Evolutionary conservation across 192 early-diverging fungal genomes (phyloP).

Genomic region (Backusella mclennaniae): DNA sequence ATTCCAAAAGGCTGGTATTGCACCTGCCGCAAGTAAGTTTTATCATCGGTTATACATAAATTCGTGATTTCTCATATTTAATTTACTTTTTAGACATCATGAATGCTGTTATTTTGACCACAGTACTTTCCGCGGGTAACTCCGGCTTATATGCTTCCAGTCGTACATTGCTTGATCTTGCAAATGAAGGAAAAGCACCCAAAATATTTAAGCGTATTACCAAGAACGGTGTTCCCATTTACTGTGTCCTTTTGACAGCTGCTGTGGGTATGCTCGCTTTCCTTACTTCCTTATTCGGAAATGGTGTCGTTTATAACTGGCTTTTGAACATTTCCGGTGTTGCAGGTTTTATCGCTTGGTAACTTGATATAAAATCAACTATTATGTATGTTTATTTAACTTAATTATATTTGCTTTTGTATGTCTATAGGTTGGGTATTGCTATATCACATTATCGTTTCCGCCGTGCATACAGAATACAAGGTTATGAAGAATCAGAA

Average conservation of each 20-base stretch:
- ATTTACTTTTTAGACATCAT: constrained; percentile 31
- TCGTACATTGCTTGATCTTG: constrained; percentile 60
- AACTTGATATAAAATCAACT: not conserved
- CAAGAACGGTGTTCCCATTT: constrained; percentile 60
- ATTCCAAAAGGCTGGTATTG: constrained; percentile 55
- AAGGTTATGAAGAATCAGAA: constrained; percentile 57
- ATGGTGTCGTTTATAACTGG: constrained; percentile 62
- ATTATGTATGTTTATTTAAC: not conserved
- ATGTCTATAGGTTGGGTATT: constrained; percentile 57
- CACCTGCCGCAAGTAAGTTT: constrained; percentile 30
- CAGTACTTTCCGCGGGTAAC: constrained; percentile 72
- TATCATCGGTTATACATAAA: too few species aligned
- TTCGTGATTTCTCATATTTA: too few species aligned
- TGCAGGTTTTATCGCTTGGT: constrained; percentile 70
- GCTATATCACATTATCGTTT: constrained; percentile 82
- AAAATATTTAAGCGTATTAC: constrained; percentile 45
- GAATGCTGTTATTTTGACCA: constrained; percentile 71
- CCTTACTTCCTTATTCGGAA: constrained; percentile 53
- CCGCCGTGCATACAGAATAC: constrained; percentile 73
- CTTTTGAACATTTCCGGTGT: constrained; percentile 67
- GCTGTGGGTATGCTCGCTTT: constrained; percentile 60
- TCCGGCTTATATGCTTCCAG: constrained; percentile 72
- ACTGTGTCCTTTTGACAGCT: constrained; percentile 53
- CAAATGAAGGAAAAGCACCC: constrained; percentile 64
- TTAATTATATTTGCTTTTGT: not conserved